A percentile compares a stretch with the other conserved stretches of the same genome.
phyloP scores from a whole-genome alignment of 768 basidiomycete genomes.

The Pleurotus pulmonarius region DNA sequence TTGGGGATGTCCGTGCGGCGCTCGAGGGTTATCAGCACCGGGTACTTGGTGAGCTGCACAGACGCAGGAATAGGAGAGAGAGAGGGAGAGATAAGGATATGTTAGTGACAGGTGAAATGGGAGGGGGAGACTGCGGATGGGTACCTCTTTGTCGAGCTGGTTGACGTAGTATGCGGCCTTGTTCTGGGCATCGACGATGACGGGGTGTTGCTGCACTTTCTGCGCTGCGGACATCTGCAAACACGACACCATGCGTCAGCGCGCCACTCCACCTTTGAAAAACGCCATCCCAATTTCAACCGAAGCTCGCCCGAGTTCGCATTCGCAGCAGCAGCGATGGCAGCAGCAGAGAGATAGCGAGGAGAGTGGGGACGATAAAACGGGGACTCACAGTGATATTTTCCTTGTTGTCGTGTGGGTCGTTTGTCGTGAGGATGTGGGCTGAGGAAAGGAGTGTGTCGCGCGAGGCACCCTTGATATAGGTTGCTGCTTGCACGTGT shows the following conservation, averaged over 20 bases:
- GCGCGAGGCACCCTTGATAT: conserved; percentile 32
- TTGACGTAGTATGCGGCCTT: conserved; percentile 77
- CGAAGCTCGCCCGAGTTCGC: no score
- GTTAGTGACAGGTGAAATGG: not conserved
- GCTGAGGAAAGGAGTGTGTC: conserved; percentile 18
- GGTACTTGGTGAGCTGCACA: conserved; percentile 76
- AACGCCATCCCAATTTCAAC: not conserved
- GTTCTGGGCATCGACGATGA: conserved; percentile 78
- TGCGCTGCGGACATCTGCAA: conserved; percentile 69
- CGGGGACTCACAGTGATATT: not conserved
- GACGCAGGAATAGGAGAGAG: no score
- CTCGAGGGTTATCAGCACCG: conserved; percentile 79
- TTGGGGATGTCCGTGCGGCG: conserved; percentile 91
- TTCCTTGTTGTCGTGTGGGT: not conserved
- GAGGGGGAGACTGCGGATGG: not conserved
- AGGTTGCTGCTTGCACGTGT: conserved; percentile 57
- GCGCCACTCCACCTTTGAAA: not conserved
- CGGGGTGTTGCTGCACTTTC: conserved; percentile 85
- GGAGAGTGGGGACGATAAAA: no score
- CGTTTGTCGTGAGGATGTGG: conserved; percentile 8
- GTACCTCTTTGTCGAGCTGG: conserved; percentile 96
- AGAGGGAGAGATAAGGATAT: conserved; percentile 11
- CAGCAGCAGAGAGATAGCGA: no score
- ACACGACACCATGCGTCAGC: not conserved
- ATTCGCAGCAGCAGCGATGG: no score